These are phyloP conservation scores for Pichia eremophila DNA, from an alignment of 805 yeast genomes.

Conservation along the genomic window DNA sequence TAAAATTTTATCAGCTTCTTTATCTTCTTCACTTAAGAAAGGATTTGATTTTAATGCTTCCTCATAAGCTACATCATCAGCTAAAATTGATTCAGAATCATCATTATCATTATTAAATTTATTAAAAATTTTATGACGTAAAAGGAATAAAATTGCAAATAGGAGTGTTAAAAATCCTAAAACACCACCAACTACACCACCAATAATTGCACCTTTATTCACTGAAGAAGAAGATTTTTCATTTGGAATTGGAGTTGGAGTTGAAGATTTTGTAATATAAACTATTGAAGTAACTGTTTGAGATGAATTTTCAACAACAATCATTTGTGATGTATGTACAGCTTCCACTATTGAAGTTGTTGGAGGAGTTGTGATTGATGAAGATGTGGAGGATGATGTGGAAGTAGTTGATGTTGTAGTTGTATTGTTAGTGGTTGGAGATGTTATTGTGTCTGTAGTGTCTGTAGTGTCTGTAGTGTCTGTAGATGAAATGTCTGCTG, in stretches of 20 bases:
- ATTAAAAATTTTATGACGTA: slow-evolving; percentile 29
- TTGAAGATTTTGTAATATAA: slow-evolving; percentile 20
- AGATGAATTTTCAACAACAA: slow-evolving; percentile 14
- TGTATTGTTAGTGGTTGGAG: background rate
- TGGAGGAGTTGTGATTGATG: slow-evolving; percentile 4
- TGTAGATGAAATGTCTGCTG: too few species aligned
- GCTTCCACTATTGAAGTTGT: slow-evolving; percentile 7
- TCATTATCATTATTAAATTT: slow-evolving; percentile 18
- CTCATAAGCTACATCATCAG: slow-evolving; percentile 48
- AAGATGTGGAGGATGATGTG: slow-evolving; percentile 1
- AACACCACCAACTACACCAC: slow-evolving; percentile 30
- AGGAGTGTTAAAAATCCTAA: slow-evolving; percentile 20
- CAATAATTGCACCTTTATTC: slow-evolving; percentile 27
- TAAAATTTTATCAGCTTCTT: slow-evolving; percentile 42
- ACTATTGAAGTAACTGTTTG: slow-evolving; percentile 19
- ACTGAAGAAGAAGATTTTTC: slow-evolving; percentile 17
- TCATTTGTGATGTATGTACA: slow-evolving; percentile 8
- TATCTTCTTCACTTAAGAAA: slow-evolving; percentile 47
- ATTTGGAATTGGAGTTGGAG: slow-evolving; percentile 10
- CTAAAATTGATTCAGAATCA: slow-evolving; percentile 30
- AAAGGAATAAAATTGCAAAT: slow-evolving; percentile 22
- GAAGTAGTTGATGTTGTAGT: slow-evolving; percentile 1
- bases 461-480: too few species aligned
- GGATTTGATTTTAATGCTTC: slow-evolving; percentile 53
- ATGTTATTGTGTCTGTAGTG: too few species aligned